Conservation (phyloP, 257 asterid genomes). For the Linaria vulgaris region DNA sequence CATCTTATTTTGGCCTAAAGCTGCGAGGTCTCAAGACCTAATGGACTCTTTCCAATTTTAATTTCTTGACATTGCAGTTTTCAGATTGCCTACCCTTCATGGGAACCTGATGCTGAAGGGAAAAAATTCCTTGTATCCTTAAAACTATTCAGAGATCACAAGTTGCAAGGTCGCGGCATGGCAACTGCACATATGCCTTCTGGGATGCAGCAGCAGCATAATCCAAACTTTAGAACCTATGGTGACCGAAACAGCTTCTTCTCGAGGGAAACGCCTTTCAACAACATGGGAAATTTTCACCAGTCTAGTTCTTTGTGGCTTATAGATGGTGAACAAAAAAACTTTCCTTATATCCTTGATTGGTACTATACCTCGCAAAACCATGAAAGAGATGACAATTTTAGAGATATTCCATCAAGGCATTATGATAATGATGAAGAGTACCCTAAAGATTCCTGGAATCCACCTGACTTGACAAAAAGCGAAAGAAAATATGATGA, state of each 20-base stretch:
- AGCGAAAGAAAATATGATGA: constrained; percentile 32
- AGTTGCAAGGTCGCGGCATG: constrained; percentile 45
- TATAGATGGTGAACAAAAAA: constrained; percentile 56
- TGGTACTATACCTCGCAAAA: constrained; percentile 73
- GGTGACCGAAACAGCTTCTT: constrained; percentile 40
- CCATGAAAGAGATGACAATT: constrained; percentile 37
- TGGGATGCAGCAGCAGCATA: constrained; percentile 42
- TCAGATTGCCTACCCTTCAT: constrained; percentile 68
- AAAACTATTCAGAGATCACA: constrained; percentile 66
- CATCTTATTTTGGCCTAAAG: background rate
- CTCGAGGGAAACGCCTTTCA: constrained; percentile 39
- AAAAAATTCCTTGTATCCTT: constrained; percentile 68
- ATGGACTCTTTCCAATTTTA: background rate
- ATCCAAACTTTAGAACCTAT: constrained; percentile 38
- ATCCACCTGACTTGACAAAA: constrained; percentile 33
- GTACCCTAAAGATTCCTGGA: constrained; percentile 40
- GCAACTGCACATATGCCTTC: constrained; percentile 34
- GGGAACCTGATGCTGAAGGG: constrained; percentile 78
- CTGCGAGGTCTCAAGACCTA: background rate
- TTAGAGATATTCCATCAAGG: constrained; percentile 32
- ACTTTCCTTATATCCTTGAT: constrained; percentile 77
- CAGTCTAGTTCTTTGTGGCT: constrained; percentile 64
- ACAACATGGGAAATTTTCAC: constrained; percentile 35
- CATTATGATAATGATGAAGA: constrained; percentile 33
- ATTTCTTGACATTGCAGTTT: constrained; percentile 56